A percentile compares a stretch with the other conserved stretches of the same genome.
Evolutionary conservation across 1,284 basidiomycete species (phyloP).

Genomic region (Marasmius fiardii): DNA sequence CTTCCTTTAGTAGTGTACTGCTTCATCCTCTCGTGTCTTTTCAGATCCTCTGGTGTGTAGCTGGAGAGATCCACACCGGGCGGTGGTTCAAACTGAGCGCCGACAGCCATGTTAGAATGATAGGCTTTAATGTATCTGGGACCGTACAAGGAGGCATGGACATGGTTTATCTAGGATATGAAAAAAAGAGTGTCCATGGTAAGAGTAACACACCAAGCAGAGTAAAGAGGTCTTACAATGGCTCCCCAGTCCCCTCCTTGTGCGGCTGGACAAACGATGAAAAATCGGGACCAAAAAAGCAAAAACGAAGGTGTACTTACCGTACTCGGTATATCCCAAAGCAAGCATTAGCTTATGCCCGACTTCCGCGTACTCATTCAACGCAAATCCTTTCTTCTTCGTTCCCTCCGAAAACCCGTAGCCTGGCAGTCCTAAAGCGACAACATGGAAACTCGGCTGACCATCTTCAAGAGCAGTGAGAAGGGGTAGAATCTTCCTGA

Average conservation of each 20-base stretch:
- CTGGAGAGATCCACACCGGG: neutral
- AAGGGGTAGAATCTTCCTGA: constrained; percentile 48
- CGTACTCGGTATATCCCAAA: constrained; percentile 46
- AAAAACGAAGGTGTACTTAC: too few relatives aligned
- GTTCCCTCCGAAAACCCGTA: constrained; percentile 48
- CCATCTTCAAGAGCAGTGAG: constrained; percentile 29
- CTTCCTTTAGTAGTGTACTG: constrained; percentile 21
- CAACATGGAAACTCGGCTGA: constrained; percentile 45
- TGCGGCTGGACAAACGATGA: constrained; percentile 29
- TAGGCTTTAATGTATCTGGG: constrained; percentile 33
- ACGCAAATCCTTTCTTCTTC: constrained; percentile 25
- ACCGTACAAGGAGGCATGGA: constrained; percentile 30
- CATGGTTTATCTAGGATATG: constrained; percentile 24
- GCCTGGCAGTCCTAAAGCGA: constrained; percentile 45
- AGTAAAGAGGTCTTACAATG: constrained; percentile 21
- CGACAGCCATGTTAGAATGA: constrained; percentile 34
- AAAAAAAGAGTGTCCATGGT: neutral
- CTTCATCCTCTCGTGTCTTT: constrained; percentile 17
- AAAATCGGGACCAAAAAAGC: too few relatives aligned
- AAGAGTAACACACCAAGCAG: neutral
- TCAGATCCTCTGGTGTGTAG: constrained; percentile 19
- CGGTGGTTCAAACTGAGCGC: neutral
- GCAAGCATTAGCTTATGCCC: constrained; percentile 43
- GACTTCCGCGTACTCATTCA: constrained; percentile 35
- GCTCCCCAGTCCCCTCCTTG: constrained; percentile 56